Conservation (phyloP, 2,329 filamentous ascomycete genomes). For the Aureobasidium leucospermi region DNA sequence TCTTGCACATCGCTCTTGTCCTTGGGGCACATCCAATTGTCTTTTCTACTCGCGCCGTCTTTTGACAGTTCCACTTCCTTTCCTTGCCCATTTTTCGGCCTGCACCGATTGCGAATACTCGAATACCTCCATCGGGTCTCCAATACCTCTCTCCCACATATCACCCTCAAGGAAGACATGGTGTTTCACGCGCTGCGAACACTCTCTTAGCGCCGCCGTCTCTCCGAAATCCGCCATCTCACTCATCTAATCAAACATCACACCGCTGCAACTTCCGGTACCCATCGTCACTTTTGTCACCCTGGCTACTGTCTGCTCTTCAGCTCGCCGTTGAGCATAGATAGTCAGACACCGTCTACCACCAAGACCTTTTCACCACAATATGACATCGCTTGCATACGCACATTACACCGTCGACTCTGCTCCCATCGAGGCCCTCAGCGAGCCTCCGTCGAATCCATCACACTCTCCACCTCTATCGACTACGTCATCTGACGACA, state of each 20-base stretch:
- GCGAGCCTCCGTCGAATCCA: conserved; percentile 3
- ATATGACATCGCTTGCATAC: conserved; percentile 10
- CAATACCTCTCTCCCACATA: not conserved
- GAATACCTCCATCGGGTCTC: not conserved
- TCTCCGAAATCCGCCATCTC: conserved; percentile 1
- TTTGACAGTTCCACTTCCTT: conserved; percentile 10
- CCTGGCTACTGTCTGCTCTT: not conserved
- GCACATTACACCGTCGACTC: not conserved
- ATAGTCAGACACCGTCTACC: not conserved
- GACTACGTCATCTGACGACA: conserved; percentile 11
- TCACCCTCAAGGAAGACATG: conserved; percentile 8
- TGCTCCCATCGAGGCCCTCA: conserved; percentile 1
- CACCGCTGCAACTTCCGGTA: not conserved
- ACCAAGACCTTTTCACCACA: not conserved
- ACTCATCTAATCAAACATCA: conserved; percentile 12
- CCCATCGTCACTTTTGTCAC: conserved; percentile 1
- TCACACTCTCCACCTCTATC: conserved; percentile 6
- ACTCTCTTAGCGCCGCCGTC: conserved; percentile 7
- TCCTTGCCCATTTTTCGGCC: not conserved
- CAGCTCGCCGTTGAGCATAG: not conserved
- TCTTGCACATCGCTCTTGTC: not conserved
- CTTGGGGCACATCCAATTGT: conserved; percentile 2
- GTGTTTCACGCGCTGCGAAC: conserved; percentile 6
- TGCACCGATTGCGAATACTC: not conserved
- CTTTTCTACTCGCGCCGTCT: conserved; percentile 1